Evolutionary conservation across 2,329 filamentous ascomycete species (phyloP), one percentile per base, ranked within the genome.

Genomic region (Chaetomium globosum): DNA sequence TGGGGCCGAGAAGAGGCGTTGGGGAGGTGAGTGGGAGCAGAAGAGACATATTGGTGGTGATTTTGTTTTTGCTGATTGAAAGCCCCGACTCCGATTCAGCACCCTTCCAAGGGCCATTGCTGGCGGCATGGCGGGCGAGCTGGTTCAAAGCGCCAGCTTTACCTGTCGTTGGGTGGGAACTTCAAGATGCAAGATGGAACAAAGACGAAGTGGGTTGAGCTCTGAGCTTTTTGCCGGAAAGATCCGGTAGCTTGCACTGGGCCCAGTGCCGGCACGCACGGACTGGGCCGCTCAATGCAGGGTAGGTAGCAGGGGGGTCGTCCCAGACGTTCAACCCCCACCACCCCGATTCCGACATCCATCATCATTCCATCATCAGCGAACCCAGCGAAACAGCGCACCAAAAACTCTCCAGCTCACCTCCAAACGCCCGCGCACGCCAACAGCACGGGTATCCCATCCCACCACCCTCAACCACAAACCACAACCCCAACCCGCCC

Each of bases 11-110:
- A 61, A 56, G 61, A 57, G 48, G 59, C 67, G 43, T 49, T 43
- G 52, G 19, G 71, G 59, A n/a, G 71, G 59, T 4, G 72, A 64
- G 30, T 72, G 62, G 7, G 75, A 75, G 62, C 76, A 77, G 55
- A 76, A 74, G 33, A 76, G 68, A 62, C 76, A 77, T 56, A 74
- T 68, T 23, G 69, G 68, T 1, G 71, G 53, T 4, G 63, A 7
- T 7, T 52, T 39, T 9, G 39, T 57, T n/a, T 59, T 31, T 21
- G 56, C 33, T 31, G 16, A 43, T 43, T 53, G 63, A 19, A 68
- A 56, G 8, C 58, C 49, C 52, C 64, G 63, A 39, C 67, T 64
- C 63, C 70, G 70, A 57, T 67, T 63, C 58, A 72, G 65, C 30
- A 68, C 70, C 64, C 69, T 66, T 61, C 71, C 66, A 65, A 75